phyloP scores from a whole-genome alignment of 371 early-diverging fungal genomes.

The Zychaea mexicana region DNA sequence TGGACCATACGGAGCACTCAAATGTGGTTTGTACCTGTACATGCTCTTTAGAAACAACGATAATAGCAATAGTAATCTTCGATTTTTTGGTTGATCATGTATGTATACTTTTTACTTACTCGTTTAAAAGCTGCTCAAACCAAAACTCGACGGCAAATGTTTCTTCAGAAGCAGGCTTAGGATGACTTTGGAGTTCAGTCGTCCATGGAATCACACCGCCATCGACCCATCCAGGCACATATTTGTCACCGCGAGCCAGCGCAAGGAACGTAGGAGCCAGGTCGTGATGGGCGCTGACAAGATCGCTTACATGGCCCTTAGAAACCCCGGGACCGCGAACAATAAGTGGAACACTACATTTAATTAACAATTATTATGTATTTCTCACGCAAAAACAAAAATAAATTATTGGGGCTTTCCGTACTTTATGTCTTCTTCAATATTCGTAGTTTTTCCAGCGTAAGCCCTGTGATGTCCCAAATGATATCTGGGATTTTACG shows the following conservation, averaged over 20 bases:
- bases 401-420: background rate
- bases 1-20: background rate
- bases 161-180: slow-evolving; percentile 50
- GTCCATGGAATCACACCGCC: slow-evolving; percentile 59
- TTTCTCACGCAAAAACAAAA: background rate
- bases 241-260: slow-evolving; percentile 45
- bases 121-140: slow-evolving; percentile 16
- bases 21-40: background rate
- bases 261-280: slow-evolving; percentile 63
- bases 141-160: slow-evolving; percentile 68
- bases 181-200: slow-evolving; percentile 30
- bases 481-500: slow-evolving; percentile 43
- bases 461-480: slow-evolving; percentile 65
- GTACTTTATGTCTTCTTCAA: slow-evolving; percentile 66
- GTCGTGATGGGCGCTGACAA: slow-evolving; percentile 61
- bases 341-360: slow-evolving; percentile 56
- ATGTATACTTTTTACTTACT: no score
- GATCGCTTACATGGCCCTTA: slow-evolving; percentile 41
- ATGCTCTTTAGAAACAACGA: no score
- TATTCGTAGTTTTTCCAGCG: slow-evolving; percentile 62
- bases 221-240: slow-evolving; percentile 53
- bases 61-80: no score
- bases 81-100: no score
- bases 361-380: background rate
- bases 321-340: slow-evolving; percentile 66